These are phyloP conservation scores for Hamamelis virginiana DNA, from an alignment of 164 flowering plant species.

Conservation along the genomic window DNA sequence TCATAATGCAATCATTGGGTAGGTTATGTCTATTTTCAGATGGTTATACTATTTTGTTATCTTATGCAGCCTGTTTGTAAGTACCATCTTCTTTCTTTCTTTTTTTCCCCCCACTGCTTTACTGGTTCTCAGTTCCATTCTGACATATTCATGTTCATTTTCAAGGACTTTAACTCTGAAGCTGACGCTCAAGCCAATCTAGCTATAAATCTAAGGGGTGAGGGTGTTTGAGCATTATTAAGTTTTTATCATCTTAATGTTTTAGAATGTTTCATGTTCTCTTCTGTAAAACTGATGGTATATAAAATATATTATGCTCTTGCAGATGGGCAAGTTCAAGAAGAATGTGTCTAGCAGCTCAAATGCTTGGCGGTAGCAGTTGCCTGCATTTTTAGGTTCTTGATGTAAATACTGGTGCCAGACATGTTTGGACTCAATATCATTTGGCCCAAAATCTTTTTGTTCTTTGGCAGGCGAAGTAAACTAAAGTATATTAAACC, in stretches of 20 bases:
- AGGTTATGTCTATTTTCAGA: too few species aligned
- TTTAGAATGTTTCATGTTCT: neutral
- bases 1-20: neutral
- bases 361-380: neutral
- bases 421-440: too few species aligned
- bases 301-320: conserved; percentile 5
- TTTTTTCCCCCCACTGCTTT: neutral
- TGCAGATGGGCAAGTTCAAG: conserved; percentile 63
- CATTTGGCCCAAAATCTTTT: too few species aligned
- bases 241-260: neutral
- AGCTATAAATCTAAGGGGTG: conserved; percentile 58
- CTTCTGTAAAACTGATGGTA: neutral
- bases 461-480: too few species aligned
- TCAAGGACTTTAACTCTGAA: conserved; percentile 65
- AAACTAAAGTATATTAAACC: too few species aligned
- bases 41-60: too few species aligned
- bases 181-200: conserved; percentile 90
- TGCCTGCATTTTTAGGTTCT: too few species aligned
- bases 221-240: conserved; percentile 7
- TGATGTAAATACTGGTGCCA: too few species aligned
- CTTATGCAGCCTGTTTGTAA: too few species aligned
- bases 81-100: too few species aligned
- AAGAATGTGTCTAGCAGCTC: conserved; percentile 15
- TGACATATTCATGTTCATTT: conserved; percentile 7
- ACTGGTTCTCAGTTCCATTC: neutral